Conservation (phyloP, 768 basidiomycete species). For the Daedalea quercina region DNA sequence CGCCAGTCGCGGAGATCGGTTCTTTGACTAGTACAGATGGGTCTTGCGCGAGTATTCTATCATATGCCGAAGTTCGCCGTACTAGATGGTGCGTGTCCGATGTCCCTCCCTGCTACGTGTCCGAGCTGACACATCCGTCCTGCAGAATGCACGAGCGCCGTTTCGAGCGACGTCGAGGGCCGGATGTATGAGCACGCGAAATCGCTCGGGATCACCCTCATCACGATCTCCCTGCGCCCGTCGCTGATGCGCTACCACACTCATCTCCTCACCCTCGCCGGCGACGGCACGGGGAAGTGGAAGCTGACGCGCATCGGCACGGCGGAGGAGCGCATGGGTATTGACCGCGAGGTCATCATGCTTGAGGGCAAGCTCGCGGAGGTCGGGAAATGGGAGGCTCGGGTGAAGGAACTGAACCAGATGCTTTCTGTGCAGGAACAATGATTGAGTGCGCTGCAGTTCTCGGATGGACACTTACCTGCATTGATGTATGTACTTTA, state of each 20-base stretch:
- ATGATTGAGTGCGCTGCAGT: too few species aligned
- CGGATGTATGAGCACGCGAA: slow-evolving; percentile 94
- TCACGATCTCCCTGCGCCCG: slow-evolving; percentile 87
- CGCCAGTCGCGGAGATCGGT: not conserved
- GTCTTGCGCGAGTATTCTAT: slow-evolving; percentile 89
- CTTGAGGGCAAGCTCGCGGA: slow-evolving; percentile 64
- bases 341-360: slow-evolving; percentile 66
- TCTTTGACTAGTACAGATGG: slow-evolving; percentile 78
- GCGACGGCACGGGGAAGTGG: slow-evolving; percentile 69
- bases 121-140: slow-evolving; percentile 5
- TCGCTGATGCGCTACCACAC: slow-evolving; percentile 87
- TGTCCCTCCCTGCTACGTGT: not conserved
- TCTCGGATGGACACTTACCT: too few species aligned
- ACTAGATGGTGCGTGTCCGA: slow-evolving; percentile 65
- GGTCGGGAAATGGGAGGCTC: slow-evolving; percentile 65
- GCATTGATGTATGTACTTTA: too few species aligned
- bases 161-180: slow-evolving; percentile 94
- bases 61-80: slow-evolving; percentile 79
- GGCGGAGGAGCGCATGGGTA: slow-evolving; percentile 64
- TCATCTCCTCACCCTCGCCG: slow-evolving; percentile 72
- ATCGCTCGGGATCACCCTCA: slow-evolving; percentile 80
- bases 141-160: slow-evolving; percentile 89
- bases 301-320: slow-evolving; percentile 65
- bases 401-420: slow-evolving; percentile 57
- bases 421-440: slow-evolving; percentile 42